Evolutionary conservation across 1,284 basidiomycete species (phyloP).

Genomic region (Ceratorhiza oryzae-sativae): DNA sequence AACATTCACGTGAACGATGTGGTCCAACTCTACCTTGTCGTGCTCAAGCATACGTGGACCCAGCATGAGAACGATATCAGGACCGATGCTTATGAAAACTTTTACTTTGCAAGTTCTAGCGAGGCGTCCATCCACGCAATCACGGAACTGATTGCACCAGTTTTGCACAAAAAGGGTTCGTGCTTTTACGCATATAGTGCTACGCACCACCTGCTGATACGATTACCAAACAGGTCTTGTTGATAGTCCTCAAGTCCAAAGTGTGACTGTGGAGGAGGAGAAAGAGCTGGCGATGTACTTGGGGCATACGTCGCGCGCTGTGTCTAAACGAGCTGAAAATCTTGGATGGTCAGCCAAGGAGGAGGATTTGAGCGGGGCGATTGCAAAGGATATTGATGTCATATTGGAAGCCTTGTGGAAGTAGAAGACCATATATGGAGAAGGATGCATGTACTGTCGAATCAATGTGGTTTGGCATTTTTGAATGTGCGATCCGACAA

Average conservation of each 20-base stretch:
- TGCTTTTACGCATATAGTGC: not conserved
- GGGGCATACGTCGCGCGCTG: not conserved
- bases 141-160: not conserved
- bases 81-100: slow-evolving; percentile 19
- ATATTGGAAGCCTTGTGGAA: not conserved
- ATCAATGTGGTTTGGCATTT: too few species aligned
- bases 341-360: slow-evolving; percentile 18
- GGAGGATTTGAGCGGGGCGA: not conserved
- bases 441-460: too few species aligned
- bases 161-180: slow-evolving; percentile 16
- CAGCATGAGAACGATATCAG: slow-evolving; percentile 1
- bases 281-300: slow-evolving; percentile 9
- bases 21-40: slow-evolving; percentile 2
- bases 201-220: not conserved
- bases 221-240: not conserved
- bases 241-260: slow-evolving; percentile 12
- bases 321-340: not conserved
- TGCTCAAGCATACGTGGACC: not conserved
- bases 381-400: not conserved
- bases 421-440: too few species aligned
- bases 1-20: not conserved
- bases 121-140: not conserved
- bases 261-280: not conserved
- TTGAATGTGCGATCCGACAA: too few species aligned
- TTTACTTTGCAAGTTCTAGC: slow-evolving; percentile 15